Conservation (phyloP, 768 basidiomycete genomes). For the Suillus subaureus region DNA sequence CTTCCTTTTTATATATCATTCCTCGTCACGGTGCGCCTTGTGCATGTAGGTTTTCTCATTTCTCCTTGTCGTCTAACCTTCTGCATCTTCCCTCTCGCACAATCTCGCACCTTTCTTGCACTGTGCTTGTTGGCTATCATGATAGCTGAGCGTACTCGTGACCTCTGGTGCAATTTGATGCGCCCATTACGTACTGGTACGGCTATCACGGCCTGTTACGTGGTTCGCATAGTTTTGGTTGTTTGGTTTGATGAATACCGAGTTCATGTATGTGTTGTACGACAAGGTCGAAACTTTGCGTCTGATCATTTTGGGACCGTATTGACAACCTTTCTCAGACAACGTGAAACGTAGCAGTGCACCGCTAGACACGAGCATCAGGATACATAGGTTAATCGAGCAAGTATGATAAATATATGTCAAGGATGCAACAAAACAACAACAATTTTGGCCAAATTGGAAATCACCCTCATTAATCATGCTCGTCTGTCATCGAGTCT, state of each 20-base stretch:
- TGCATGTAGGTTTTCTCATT: no score
- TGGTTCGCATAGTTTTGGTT: no score
- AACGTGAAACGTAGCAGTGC: slow-evolving; percentile 22
- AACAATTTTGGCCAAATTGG: neutral
- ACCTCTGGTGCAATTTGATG: no score
- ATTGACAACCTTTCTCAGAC: slow-evolving; percentile 50
- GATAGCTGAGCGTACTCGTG: no score
- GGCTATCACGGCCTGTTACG: no score
- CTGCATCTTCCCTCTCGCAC: no score
- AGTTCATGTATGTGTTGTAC: slow-evolving; percentile 54
- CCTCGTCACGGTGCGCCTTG: no score
- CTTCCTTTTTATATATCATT: no score
- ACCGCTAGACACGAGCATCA: neutral
- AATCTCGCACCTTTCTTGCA: no score
- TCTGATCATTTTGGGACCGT: slow-evolving; percentile 55
- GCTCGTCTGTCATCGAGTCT: slow-evolving; percentile 21
- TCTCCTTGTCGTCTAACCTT: no score
- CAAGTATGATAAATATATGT: neutral
- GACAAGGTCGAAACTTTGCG: slow-evolving; percentile 57
- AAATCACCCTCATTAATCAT: slow-evolving; percentile 16
- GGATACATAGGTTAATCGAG: neutral
- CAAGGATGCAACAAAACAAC: neutral
- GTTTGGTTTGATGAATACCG: slow-evolving; percentile 14
- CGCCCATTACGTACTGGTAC: no score
- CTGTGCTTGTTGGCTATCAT: no score